These are phyloP conservation scores for Blastomyces parvus DNA, from an alignment of 2,329 filamentous ascomycete genomes.

Conservation along the genomic window DNA sequence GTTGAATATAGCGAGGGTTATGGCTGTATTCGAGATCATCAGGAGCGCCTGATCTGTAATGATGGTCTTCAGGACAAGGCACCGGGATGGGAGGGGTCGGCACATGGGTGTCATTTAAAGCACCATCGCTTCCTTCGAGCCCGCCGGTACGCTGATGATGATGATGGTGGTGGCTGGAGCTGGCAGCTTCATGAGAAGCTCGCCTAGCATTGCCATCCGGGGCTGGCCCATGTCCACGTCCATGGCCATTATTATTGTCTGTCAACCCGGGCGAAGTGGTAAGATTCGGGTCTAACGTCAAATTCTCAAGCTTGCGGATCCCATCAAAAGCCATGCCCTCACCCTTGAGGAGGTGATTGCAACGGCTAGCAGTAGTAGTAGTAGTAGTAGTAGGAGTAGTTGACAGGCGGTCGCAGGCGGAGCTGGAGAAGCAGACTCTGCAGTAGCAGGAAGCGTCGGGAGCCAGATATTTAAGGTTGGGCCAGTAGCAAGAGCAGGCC, in stretches of 20 bases:
- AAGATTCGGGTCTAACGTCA: slow-evolving; percentile 35
- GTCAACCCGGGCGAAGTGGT: not conserved
- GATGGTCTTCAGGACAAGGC: slow-evolving; percentile 31
- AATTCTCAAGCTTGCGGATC: slow-evolving; percentile 26
- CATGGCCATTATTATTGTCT: not conserved
- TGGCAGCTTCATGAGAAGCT: not conserved
- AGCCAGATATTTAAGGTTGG: not conserved
- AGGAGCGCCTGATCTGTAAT: slow-evolving; percentile 10
- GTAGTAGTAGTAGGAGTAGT: no score
- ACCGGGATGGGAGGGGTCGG: slow-evolving; percentile 38
- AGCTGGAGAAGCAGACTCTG: not conserved
- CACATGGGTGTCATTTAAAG: slow-evolving; percentile 32
- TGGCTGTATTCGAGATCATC: slow-evolving; percentile 28
- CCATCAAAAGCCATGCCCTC: slow-evolving; percentile 33
- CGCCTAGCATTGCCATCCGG: not conserved
- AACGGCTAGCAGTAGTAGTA: slow-evolving; percentile 9
- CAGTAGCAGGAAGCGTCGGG: not conserved
- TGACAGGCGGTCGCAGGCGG: not conserved
- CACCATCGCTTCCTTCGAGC: slow-evolving; percentile 34
- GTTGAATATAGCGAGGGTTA: slow-evolving; percentile 29
- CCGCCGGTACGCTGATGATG: slow-evolving; percentile 22
- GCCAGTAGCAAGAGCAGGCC: not conserved
- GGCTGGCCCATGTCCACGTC: not conserved
- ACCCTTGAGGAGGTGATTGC: slow-evolving; percentile 17
- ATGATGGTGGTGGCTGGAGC: not conserved